Conservation (phyloP, 169 alveolate species). For the Babesia sp. region DNA sequence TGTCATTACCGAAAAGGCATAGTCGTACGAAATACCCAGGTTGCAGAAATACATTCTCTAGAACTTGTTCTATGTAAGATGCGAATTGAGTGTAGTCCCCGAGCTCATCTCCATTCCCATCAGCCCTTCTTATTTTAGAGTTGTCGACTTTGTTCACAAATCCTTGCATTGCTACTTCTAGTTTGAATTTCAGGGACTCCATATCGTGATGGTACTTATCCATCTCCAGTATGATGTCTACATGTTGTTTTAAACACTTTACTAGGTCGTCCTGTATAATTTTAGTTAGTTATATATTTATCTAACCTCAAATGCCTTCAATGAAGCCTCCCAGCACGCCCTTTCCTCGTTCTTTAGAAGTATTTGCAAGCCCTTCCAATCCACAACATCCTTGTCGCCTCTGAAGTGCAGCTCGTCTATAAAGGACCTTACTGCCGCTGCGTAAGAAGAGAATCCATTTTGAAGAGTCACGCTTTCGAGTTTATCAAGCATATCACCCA, state of each 20-base stretch:
- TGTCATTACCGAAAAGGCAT: constrained; percentile 44
- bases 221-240: constrained; percentile 64
- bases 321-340: constrained; percentile 55
- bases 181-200: constrained; percentile 57
- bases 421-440: constrained; percentile 18
- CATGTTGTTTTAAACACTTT: constrained; percentile 65
- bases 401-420: constrained; percentile 52
- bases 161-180: constrained; percentile 24
- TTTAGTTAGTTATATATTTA: background rate
- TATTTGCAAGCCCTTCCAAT: constrained; percentile 71
- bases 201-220: constrained; percentile 31
- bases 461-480: background rate
- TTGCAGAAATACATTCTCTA: constrained; percentile 45
- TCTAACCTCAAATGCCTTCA: constrained; percentile 58
- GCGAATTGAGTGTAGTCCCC: background rate
- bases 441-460: constrained; percentile 13
- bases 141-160: constrained; percentile 14
- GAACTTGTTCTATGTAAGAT: constrained; percentile 20
- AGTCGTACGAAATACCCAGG: constrained; percentile 65
- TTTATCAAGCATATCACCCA: constrained; percentile 46
- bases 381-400: constrained; percentile 47
- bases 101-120: background rate
- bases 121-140: background rate
- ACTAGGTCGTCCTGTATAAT: constrained; percentile 59
- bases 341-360: constrained; percentile 71